Base-by-base conservation (phyloP, 352 stramenopile genomes). In the Phytophthora idaei region DNA sequence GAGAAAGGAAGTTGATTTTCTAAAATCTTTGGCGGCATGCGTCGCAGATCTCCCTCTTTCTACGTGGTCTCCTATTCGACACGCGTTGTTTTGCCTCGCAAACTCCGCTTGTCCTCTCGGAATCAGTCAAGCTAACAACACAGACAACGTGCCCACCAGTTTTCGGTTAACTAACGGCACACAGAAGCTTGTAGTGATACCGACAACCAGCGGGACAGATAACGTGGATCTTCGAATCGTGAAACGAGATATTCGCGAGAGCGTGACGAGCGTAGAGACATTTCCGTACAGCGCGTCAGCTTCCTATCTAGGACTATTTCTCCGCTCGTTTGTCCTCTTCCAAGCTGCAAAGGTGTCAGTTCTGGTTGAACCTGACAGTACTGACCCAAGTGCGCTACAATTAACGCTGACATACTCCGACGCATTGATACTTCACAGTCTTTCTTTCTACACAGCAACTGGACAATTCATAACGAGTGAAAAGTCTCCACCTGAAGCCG, bases 271-370 rank as follows among this genome's bases (percentile, higher is more conserved):
- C 11, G 12, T 39, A 4, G 14, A 58, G 25, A 56, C 47, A 2
- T 66, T 70, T 41, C 27, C 28, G 39, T 70, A 61, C 48, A 65
- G 25, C 5, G 55, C 62, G 1, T 70, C 62, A 2, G 62, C 56
- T 28, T 61, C 62, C 4, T 64, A 61, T 29, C 29, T 70, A 14
- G 62, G 49, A 5, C 51, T 50, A 10, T 70, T 56, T 25, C 3
- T 69, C 11, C 48, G 55, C 2, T 65, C 56, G 7, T 65, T 70
- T 31, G 62, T 70, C 6, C 48, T 70, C 6, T 8, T 34, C 5
- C 37, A 65, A 60, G 39, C 39, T 32, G 55, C 47, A 11, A 37
- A 47, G 14, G 62, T 69, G 3, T 59, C 55, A 9, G 39, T 55
- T 31, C 2, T 42, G 3, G 25, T 64, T 3, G 37, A 54, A 32